These are phyloP conservation scores for Chaetoscypha palmicola DNA, from an alignment of 2,329 filamentous ascomycete species.

Conservation along the genomic window DNA sequence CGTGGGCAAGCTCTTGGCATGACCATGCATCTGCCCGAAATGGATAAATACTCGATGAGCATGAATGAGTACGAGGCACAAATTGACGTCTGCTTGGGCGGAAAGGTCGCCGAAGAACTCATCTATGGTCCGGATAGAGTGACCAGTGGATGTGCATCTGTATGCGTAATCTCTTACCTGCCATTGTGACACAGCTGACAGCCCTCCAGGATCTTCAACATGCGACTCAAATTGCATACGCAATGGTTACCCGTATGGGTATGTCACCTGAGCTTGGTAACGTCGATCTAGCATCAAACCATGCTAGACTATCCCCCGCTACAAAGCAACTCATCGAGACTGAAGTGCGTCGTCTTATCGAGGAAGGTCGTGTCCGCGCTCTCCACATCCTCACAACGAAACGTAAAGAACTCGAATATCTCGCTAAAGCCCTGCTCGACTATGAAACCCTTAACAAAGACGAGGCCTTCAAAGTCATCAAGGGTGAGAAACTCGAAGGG, in stretches of 20 bases:
- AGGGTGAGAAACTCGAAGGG: conserved; percentile 70
- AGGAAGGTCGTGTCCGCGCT: conserved; percentile 73
- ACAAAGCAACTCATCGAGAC: conserved; percentile 81
- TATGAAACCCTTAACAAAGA: conserved; percentile 88
- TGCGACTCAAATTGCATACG: conserved; percentile 76
- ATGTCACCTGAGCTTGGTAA: conserved; percentile 87
- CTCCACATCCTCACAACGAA: conserved; percentile 63
- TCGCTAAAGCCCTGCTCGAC: conserved; percentile 84
- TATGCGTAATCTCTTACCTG: conserved; percentile 40
- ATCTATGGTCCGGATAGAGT: conserved; percentile 88
- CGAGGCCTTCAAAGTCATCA: conserved; percentile 85
- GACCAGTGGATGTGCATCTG: conserved; percentile 75
- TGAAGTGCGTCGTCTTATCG: conserved; percentile 79
- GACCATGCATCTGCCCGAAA: conserved; percentile 80
- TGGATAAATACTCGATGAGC: conserved; percentile 87
- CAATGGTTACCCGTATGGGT: conserved; percentile 81
- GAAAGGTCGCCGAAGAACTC: conserved; percentile 85
- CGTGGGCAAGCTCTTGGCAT: conserved; percentile 80
- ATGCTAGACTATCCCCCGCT: conserved; percentile 73
- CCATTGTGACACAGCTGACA: conserved; percentile 24
- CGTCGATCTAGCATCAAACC: conserved; percentile 77
- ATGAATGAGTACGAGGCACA: conserved; percentile 74
- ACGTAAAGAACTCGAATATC: conserved; percentile 75
- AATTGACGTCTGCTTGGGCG: conserved; percentile 76
- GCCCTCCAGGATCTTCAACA: conserved; percentile 62